Evolutionary conservation across 352 stramenopile genomes (phyloP), one percentile per base, ranked within the genome.

Genomic region (Peronospora destructor): DNA sequence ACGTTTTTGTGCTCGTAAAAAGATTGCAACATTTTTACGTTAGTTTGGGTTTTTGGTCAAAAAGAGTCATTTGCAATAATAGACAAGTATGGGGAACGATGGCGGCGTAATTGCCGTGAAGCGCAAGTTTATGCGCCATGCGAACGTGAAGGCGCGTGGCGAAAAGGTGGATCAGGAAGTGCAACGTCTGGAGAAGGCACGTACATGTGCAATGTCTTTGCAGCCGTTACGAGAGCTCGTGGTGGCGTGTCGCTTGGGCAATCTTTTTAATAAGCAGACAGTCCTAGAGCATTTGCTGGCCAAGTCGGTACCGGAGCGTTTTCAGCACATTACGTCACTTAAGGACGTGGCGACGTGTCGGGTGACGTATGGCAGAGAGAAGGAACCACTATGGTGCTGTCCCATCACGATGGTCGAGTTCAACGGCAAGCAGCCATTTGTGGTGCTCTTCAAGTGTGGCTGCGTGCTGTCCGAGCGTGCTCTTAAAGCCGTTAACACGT

Each of bases 81-180:
- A 40, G 23, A 47, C 26, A 37, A 73, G 3, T 43, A 97, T 97
- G 89, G 89, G 89, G 39, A 95, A 94, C 54, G 89, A 97, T 66
- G 89, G 89, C 46, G 89, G 89, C 53, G 89, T 96, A 42, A 86
- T 96, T 75, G 89, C 89, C n/a, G 87, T 94, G 42, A 92, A 96
- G 78, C 83, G 89, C 75, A 93, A 94, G 75, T 97, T 94, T 68
- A 93, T 96, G 84, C 82, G 86, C 51, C 83, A 92, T 54, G 82
- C 71, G 33, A 87, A 94, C 56, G 59, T 73, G 14, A 90, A 91
- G 53, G 59, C 74, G 17, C 73, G 72, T 34, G 50, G 67, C 14
- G 83, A 94, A 61, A 79, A 89, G 41, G 59, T 62, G 33, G 73
- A 94, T 51, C 58, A 76, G 39, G 67, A 90, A 17, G 51, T 64